A percentile compares a stretch with the other conserved stretches of the same genome.
These are phyloP conservation scores for Vitis vinifera DNA, from an alignment of 164 flowering plant species.

Conservation along the genomic window DNA sequence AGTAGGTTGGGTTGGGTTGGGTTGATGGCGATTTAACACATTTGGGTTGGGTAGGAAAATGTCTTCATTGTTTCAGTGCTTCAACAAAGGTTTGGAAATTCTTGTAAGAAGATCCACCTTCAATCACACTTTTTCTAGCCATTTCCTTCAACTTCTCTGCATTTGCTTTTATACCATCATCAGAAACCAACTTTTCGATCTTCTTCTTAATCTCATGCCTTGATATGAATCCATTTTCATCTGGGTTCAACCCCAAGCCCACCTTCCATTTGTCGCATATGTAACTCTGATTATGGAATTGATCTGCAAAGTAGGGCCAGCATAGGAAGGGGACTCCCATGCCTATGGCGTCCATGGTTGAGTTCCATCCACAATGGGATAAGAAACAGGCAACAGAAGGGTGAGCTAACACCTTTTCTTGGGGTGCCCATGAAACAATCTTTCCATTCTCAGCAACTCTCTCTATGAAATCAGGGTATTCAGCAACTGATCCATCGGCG, in stretches of 20 bases:
- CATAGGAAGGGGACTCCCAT: constrained; percentile 5
- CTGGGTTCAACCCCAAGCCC: background rate
- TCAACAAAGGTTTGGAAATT: too few species aligned
- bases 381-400: constrained; percentile 28
- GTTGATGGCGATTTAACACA: too few species aligned
- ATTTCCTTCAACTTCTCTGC: too few species aligned
- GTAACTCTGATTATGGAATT: constrained; percentile 1
- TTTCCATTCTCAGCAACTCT: background rate
- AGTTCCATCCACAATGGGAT: constrained; percentile 34
- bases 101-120: too few species aligned
- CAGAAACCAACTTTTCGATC: background rate
- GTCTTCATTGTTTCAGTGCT: too few species aligned
- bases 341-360: constrained; percentile 24
- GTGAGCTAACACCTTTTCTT: constrained; percentile 27
- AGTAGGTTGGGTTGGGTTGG: too few species aligned
- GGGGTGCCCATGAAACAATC: constrained; percentile 15
- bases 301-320: constrained; percentile 6
- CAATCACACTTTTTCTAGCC: too few species aligned
- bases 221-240: background rate
- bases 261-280: constrained; percentile 6
- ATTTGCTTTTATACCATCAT: too few species aligned
- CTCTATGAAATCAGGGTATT: constrained; percentile 20
- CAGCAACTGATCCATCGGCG: background rate
- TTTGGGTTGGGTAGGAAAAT: too few species aligned
- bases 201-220: background rate